Base-by-base conservation (phyloP, 2,329 filamentous ascomycete genomes). In the Zelopaecilomyces penicillatus region DNA sequence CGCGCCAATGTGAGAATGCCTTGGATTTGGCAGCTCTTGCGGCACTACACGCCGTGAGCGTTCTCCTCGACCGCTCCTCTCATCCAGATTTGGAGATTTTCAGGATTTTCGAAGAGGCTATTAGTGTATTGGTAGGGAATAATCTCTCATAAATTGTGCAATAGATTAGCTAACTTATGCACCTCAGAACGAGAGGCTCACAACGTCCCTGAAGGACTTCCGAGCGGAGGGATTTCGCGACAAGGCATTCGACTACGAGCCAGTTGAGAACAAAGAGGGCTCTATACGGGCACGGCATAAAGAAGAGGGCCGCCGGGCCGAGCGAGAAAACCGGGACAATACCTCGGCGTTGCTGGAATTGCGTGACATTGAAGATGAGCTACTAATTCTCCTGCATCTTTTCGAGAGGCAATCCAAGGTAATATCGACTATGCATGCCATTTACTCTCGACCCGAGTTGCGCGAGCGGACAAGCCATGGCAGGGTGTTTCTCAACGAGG, bases 91-190 rank as follows among this genome's bases (percentile, higher is more conserved):
- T 83, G 0, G 77, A 83, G 47, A 68, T 83, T 0, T 80, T 83
- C 46, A 72, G 78, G 2, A 78, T 83, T 1, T 83, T 83, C 39
- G 78, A 82, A 51, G 80, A 83, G 49, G 80, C 78, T 5, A 78
- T 83, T 30, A 80, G 78, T 9, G 74, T 82, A 26, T 54, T 83
- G 50, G 78, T 81, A 57, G 38, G 65, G 46, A 0, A 6, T 6
- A 29, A 27, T 29, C 31, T 11, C 11, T 7, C 3, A 27, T n/a
- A 6, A 2, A n/a, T n/a, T 26, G n/a, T 28, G 3, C 19, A 31
- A 10, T 32, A 12, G 11, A 40, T n/a, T 7, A 10, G 32, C 42
- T 43, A 27, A 10, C 6, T n/a, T 4, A 8, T 8, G 3, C 8
- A 9, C 4, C 4, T 26, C 48, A 81, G 75, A 80, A 74, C 1